A percentile compares a stretch with the other conserved stretches of the same genome.
Conservation (phyloP, 2,329 filamentous ascomycete genomes). For the Paramyrothecium roridum region DNA sequence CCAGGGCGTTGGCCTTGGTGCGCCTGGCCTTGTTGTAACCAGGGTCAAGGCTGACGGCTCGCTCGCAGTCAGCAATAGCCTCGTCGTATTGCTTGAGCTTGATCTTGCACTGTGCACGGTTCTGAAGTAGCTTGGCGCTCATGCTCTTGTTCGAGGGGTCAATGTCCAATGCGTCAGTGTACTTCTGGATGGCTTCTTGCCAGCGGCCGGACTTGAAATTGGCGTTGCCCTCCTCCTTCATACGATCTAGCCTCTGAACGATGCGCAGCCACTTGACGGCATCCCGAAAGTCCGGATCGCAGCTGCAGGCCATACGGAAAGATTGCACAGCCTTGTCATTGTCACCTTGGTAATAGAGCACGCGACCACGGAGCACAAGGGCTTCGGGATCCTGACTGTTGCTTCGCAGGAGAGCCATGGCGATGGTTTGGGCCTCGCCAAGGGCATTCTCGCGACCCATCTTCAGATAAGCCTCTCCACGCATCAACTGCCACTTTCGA, state of each 20-base stretch:
- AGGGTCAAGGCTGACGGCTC: slow-evolving; percentile 78
- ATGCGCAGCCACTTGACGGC: slow-evolving; percentile 85
- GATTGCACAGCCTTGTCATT: slow-evolving; percentile 93
- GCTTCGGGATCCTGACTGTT: slow-evolving; percentile 95
- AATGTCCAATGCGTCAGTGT: slow-evolving; percentile 76
- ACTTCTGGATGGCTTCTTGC: slow-evolving; percentile 79
- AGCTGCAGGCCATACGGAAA: slow-evolving; percentile 83
- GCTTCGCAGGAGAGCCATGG: slow-evolving; percentile 78
- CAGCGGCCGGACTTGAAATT: slow-evolving; percentile 85
- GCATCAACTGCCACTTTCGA: slow-evolving; percentile 90
- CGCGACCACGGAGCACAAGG: slow-evolving; percentile 81
- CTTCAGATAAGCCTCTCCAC: slow-evolving; percentile 86
- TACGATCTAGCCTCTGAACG: slow-evolving; percentile 87
- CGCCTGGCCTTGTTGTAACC: slow-evolving; percentile 87
- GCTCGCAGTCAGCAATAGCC: slow-evolving; percentile 83
- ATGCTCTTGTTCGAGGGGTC: slow-evolving; percentile 87
- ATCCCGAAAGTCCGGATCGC: slow-evolving; percentile 87
- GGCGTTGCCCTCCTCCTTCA: slow-evolving; percentile 89
- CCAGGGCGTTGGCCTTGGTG: slow-evolving; percentile 87
- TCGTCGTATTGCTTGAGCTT: slow-evolving; percentile 80
- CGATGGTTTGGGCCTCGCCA: slow-evolving; percentile 88
- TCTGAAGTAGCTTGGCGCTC: slow-evolving; percentile 92
- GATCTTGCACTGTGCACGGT: slow-evolving; percentile 81
- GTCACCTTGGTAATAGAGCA: slow-evolving; percentile 87
- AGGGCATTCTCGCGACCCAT: slow-evolving; percentile 88